Evolutionary conservation across 805 yeast genomes (phyloP).

Genomic region (Ogataea henricii): DNA sequence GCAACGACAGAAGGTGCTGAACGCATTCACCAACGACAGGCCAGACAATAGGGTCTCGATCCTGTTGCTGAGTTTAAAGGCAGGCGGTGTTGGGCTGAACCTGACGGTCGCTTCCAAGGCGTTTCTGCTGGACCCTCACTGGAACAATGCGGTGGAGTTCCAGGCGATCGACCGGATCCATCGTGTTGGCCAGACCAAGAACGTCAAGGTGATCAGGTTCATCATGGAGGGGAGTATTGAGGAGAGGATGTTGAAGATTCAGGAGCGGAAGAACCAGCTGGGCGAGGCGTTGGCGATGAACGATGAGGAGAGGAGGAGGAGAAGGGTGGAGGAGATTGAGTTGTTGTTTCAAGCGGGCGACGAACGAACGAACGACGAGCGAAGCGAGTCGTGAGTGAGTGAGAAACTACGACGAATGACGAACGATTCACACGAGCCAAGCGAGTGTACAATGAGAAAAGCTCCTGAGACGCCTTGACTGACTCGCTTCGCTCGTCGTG

Average conservation of each 20-base stretch:
- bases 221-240: constrained; percentile 84
- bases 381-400: neutral
- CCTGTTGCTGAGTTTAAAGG: constrained; percentile 74
- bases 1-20: constrained; percentile 63
- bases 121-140: constrained; percentile 95
- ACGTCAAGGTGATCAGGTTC: constrained; percentile 76
- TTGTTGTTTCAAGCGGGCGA: constrained; percentile 52
- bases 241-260: constrained; percentile 84
- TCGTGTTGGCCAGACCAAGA: constrained; percentile 79
- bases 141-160: constrained; percentile 90
- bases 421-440: too few species aligned
- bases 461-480: too few species aligned
- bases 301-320: constrained; percentile 71
- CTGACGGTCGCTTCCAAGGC: constrained; percentile 83
- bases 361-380: neutral
- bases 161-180: constrained; percentile 92
- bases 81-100: constrained; percentile 94
- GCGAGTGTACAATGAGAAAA: too few species aligned
- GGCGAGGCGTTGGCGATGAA: constrained; percentile 80
- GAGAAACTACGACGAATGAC: too few species aligned
- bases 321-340: constrained; percentile 73
- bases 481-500: too few species aligned
- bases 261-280: constrained; percentile 76
- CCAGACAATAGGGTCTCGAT: constrained; percentile 41
- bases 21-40: constrained; percentile 44